Evolutionary conservation across 2,329 filamentous ascomycete species (phyloP).

Genomic region (Aureobasidium pullulans): DNA sequence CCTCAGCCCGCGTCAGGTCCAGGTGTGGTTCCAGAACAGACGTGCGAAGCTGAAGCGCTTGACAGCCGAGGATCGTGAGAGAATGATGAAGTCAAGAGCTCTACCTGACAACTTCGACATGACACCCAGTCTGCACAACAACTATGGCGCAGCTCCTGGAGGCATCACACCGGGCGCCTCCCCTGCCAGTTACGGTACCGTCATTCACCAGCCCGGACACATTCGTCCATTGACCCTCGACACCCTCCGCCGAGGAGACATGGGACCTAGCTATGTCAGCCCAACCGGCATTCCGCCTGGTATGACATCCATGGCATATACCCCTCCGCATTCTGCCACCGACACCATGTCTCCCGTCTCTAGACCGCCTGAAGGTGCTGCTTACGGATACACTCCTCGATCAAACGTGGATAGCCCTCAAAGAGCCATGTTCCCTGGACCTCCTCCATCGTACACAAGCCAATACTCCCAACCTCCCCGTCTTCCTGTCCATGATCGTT

Average conservation of each 20-base stretch:
- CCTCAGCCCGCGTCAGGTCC: constrained; percentile 83
- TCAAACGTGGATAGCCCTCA: constrained; percentile 14
- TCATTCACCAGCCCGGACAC: constrained; percentile 41
- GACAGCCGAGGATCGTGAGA: constrained; percentile 53
- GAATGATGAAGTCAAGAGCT: constrained; percentile 53
- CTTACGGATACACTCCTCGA: constrained; percentile 30
- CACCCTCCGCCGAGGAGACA: constrained; percentile 55
- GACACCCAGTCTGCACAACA: constrained; percentile 49
- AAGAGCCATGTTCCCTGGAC: constrained; percentile 14
- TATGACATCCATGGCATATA: constrained; percentile 61
- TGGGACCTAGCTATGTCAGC: constrained; percentile 54
- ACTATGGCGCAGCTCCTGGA: constrained; percentile 39
- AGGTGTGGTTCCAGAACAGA: constrained; percentile 85
- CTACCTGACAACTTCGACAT: constrained; percentile 55
- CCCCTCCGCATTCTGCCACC: constrained; percentile 45
- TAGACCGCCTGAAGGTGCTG: constrained; percentile 30
- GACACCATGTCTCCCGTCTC: constrained; percentile 40
- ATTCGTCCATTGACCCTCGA: constrained; percentile 64
- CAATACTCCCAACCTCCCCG: constrained; percentile 33
- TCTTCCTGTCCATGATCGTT: constrained; percentile 36
- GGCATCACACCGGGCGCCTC: constrained; percentile 44
- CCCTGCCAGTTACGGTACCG: constrained; percentile 30
- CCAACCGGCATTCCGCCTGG: constrained; percentile 60
- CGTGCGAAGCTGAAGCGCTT: constrained; percentile 55
- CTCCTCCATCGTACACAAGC: constrained; percentile 8